A percentile compares a stretch with the other conserved stretches of the same genome.
phyloP scores from a whole-genome alignment of 768 basidiomycete species.

The Boletus insuetus region DNA sequence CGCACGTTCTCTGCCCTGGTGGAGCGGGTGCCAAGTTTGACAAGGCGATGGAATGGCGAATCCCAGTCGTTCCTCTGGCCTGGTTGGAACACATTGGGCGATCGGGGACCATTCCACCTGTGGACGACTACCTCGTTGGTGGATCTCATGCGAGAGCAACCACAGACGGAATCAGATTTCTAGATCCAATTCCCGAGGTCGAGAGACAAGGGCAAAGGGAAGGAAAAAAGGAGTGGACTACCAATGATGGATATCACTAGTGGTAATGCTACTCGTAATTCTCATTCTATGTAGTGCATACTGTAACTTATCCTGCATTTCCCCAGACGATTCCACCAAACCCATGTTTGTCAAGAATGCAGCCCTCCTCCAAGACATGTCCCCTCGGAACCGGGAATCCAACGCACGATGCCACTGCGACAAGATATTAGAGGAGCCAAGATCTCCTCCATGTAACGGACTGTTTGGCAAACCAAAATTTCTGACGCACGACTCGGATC shows the following conservation, averaged over 20 bases:
- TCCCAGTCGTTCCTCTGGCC: slow-evolving; percentile 63
- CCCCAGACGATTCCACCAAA: slow-evolving; percentile 8
- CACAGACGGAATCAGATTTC: slow-evolving; percentile 16
- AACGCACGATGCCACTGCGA: neutral
- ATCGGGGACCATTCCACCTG: slow-evolving; percentile 46
- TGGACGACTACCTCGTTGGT: slow-evolving; percentile 28
- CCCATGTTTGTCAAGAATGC: slow-evolving; percentile 21
- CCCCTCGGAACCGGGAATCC: neutral
- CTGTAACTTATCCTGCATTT: neutral
- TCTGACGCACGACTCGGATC: slow-evolving; percentile 26
- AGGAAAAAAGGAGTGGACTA: slow-evolving; percentile 29
- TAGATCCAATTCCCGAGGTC: slow-evolving; percentile 1
- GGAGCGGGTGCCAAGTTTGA: slow-evolving; percentile 70
- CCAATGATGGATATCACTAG: slow-evolving; percentile 16
- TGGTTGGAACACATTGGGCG: slow-evolving; percentile 67
- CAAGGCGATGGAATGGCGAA: slow-evolving; percentile 76
- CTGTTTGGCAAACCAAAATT: slow-evolving; percentile 37
- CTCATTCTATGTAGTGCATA: neutral
- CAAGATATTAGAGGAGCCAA: neutral
- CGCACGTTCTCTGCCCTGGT: slow-evolving; percentile 79
- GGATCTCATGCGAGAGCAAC: slow-evolving; percentile 38
- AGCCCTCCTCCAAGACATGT: slow-evolving; percentile 20
- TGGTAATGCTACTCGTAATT: slow-evolving; percentile 16
- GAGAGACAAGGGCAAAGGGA: slow-evolving; percentile 33
- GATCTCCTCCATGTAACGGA: neutral